Evolutionary conservation across 1,284 basidiomycete genomes (phyloP).

Genomic region (Microbotryomycetes sp.): DNA sequence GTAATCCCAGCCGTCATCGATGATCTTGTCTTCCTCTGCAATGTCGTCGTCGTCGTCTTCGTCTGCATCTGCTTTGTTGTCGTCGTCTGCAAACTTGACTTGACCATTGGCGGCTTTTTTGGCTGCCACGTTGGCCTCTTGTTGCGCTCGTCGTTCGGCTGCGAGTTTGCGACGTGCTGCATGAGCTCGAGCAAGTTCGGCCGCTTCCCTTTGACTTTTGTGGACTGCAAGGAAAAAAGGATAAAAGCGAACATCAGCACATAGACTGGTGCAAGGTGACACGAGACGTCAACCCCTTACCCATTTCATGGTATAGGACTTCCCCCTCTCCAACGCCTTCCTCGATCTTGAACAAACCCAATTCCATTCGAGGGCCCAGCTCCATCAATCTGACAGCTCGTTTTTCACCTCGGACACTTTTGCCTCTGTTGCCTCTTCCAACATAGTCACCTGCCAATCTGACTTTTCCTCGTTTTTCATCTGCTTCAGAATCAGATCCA

Average conservation of each 20-base stretch:
- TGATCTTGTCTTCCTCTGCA: conserved; percentile 48
- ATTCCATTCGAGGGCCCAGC: conserved; percentile 90
- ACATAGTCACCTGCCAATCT: conserved; percentile 87
- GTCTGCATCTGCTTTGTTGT: conserved; percentile 44
- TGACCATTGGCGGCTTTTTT: conserved; percentile 56
- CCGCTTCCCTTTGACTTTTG: conserved; percentile 49
- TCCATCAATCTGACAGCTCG: conserved; percentile 88
- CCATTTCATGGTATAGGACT: conserved; percentile 75
- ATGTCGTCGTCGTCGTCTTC: conserved; percentile 45
- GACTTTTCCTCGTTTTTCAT: conserved; percentile 53
- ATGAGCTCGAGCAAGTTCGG: conserved; percentile 62
- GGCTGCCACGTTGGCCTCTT: conserved; percentile 74
- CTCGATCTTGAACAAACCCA: conserved; percentile 82
- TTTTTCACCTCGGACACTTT: conserved; percentile 61
- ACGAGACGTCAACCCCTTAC: conserved; percentile 23
- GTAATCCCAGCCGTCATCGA: conserved; percentile 49
- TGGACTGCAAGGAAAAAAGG: conserved; percentile 23
- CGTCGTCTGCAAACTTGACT: conserved; percentile 42
- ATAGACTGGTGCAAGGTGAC: background rate
- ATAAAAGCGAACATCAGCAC: background rate
- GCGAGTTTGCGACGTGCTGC: conserved; percentile 66
- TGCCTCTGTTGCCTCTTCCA: conserved; percentile 74
- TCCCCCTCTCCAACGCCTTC: conserved; percentile 55
- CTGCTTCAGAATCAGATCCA: conserved; percentile 70
- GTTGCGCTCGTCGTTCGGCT: conserved; percentile 71